phyloP scores from a whole-genome alignment of 108 stramenopile genomes.

The Phaeodactylum tricornutum region DNA sequence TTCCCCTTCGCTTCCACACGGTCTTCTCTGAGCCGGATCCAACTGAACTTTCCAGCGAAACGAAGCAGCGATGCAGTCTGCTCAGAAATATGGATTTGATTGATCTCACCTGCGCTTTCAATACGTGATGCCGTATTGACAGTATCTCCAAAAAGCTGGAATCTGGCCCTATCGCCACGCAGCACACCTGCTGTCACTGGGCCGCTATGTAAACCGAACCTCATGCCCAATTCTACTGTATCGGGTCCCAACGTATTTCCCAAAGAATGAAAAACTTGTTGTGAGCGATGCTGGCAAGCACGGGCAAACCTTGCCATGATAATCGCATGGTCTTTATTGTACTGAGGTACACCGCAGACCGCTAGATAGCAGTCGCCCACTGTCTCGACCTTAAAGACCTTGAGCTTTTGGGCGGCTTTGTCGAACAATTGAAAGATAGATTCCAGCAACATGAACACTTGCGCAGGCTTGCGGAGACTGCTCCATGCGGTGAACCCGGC shows the following conservation, averaged over 20 bases:
- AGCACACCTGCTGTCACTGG: constrained; percentile 62
- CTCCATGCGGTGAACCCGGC: too few relatives aligned
- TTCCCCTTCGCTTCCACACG: constrained; percentile 46
- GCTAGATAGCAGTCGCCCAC: constrained; percentile 61
- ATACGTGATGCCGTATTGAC: constrained; percentile 55
- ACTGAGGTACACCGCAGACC: constrained; percentile 39
- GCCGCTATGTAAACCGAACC: constrained; percentile 45
- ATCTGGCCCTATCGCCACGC: constrained; percentile 47
- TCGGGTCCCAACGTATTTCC: constrained; percentile 11
- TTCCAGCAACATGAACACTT: constrained; percentile 32
- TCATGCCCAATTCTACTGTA: constrained; percentile 21
- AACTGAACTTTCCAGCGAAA: constrained; percentile 22
- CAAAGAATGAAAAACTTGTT: constrained; percentile 22
- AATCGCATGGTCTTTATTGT: constrained; percentile 33
- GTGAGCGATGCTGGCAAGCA: constrained; percentile 25
- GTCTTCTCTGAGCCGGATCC: constrained; percentile 26
- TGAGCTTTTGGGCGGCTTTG: constrained; percentile 33
- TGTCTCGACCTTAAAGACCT: constrained; percentile 70
- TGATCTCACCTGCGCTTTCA: constrained; percentile 24
- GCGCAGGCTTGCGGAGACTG: too few relatives aligned
- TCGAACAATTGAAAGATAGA: constrained; percentile 39
- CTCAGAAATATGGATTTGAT: constrained; percentile 35
- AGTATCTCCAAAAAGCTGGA: constrained; percentile 68
- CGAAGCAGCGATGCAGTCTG: constrained; percentile 21
- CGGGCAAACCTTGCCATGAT: constrained; percentile 27